These are phyloP conservation scores for Tuber brumale DNA, from an alignment of 495 filamentous ascomycete species.

Conservation along the genomic window DNA sequence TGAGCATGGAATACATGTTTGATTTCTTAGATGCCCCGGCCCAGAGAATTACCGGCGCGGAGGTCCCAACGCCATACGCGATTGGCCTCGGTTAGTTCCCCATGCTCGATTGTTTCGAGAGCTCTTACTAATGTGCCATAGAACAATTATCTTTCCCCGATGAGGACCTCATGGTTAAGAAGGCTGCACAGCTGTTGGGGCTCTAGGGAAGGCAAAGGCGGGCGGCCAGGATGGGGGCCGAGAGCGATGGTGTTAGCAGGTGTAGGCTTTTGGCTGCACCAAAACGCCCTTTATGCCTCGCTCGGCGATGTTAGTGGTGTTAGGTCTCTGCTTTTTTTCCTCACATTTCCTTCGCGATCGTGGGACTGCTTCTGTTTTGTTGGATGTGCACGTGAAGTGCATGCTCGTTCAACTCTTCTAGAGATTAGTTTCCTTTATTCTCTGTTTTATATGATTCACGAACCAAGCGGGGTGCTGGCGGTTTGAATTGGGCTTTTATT, in stretches of 20 bases:
- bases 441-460: neutral
- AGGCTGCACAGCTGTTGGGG: conserved; percentile 74
- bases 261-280: conserved; percentile 24
- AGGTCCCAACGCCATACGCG: conserved; percentile 92
- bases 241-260: conserved; percentile 14
- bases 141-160: conserved; percentile 90
- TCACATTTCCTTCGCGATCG: neutral
- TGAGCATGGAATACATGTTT: conserved; percentile 95
- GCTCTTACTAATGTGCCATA: conserved; percentile 43
- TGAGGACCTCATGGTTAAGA: conserved; percentile 72
- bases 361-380: neutral
- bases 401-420: neutral
- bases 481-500: conserved; percentile 1
- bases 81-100: conserved; percentile 28
- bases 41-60: conserved; percentile 86
- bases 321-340: neutral
- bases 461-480: neutral
- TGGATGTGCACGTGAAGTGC: neutral
- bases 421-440: neutral
- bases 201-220: conserved; percentile 48
- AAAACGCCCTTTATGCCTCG: neutral
- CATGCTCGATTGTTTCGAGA: neutral
- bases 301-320: neutral
- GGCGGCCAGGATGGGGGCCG: neutral
- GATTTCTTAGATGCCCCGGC: conserved; percentile 93